Evolutionary conservation across 495 filamentous ascomycete genomes (phyloP).

Genomic region (Neurospora intermedia): DNA sequence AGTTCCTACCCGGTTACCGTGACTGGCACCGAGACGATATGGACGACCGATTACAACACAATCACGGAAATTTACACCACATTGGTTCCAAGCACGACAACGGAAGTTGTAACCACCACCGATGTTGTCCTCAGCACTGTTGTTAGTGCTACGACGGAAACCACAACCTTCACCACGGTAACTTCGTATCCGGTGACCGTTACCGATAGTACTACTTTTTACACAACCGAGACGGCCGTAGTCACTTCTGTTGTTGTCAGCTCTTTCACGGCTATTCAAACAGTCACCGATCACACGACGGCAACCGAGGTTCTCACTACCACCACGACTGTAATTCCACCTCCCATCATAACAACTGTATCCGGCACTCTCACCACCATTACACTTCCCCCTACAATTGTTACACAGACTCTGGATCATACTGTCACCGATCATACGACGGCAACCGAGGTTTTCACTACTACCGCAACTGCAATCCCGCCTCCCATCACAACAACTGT

Average conservation of each 20-base stretch:
- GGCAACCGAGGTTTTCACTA: conserved; percentile 15
- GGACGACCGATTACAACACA: conserved; percentile 8
- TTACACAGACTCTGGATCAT: conserved; percentile 12
- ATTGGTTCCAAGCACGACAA: conserved; percentile 16
- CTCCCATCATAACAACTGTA: conserved; percentile 7
- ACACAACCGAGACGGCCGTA: conserved; percentile 1
- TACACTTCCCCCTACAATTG: conserved; percentile 5
- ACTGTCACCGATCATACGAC: conserved; percentile 7
- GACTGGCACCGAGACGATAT: conserved; percentile 19
- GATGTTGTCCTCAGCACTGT: conserved; percentile 7
- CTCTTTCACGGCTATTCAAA: conserved; percentile 8
- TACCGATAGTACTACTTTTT: conserved; percentile 15
- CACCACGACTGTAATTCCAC: conserved; percentile 11
- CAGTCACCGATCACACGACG: conserved; percentile 8
- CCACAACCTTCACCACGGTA: conserved; percentile 2
- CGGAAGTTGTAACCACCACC: conserved; percentile 13
- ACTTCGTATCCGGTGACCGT: conserved; percentile 15
- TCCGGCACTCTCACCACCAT: conserved; percentile 11
- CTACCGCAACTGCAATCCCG: conserved; percentile 12
- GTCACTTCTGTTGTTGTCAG: conserved; percentile 13
- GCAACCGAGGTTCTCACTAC: conserved; percentile 16
- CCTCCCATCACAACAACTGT: conserved; percentile 8
- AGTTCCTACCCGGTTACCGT: conserved; percentile 14
- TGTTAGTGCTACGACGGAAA: conserved; percentile 20
- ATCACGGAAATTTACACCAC: conserved; percentile 21